Conservation (phyloP, 805 yeast species). For the Saccharomycopsis microspora region DNA sequence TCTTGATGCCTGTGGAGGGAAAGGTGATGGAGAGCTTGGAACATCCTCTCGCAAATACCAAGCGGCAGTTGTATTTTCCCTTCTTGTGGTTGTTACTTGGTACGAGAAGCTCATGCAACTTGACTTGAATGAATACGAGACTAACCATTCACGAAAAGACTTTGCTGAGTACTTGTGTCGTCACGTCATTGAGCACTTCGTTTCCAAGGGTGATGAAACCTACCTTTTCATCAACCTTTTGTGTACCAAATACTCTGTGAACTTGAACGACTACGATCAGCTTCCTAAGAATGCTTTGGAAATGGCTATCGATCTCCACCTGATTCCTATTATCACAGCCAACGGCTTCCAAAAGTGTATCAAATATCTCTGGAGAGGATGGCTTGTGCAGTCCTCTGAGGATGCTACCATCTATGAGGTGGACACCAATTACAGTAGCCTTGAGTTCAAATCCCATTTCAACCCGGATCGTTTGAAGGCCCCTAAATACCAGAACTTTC, state of each 20-base stretch:
- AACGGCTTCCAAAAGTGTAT: constrained; percentile 79
- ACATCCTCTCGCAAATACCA: constrained; percentile 51
- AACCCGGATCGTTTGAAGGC: constrained; percentile 76
- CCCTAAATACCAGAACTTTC: constrained; percentile 66
- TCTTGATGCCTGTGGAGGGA: constrained; percentile 69
- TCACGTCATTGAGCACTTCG: constrained; percentile 48
- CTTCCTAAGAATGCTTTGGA: constrained; percentile 65
- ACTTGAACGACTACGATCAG: constrained; percentile 47
- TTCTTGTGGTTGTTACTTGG: constrained; percentile 73
- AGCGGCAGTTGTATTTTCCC: constrained; percentile 54
- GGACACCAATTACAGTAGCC: constrained; percentile 57
- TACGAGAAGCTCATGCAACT: constrained; percentile 45
- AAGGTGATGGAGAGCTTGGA: constrained; percentile 44
- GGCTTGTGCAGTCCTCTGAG: constrained; percentile 66
- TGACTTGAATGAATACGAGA: constrained; percentile 57
- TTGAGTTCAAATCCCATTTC: constrained; percentile 51
- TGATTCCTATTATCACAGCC: constrained; percentile 63
- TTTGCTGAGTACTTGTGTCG: constrained; percentile 69
- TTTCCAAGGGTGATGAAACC: constrained; percentile 27
- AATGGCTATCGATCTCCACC: constrained; percentile 76
- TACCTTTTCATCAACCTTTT: constrained; percentile 63
- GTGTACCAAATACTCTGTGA: constrained; percentile 61
- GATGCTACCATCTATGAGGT: constrained; percentile 58
- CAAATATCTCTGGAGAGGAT: constrained; percentile 87
- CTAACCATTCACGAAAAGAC: constrained; percentile 45